A percentile compares a stretch with the other conserved stretches of the same genome.
phyloP scores from a whole-genome alignment of 2,329 filamentous ascomycete genomes.

The Trichoderma sp. region DNA sequence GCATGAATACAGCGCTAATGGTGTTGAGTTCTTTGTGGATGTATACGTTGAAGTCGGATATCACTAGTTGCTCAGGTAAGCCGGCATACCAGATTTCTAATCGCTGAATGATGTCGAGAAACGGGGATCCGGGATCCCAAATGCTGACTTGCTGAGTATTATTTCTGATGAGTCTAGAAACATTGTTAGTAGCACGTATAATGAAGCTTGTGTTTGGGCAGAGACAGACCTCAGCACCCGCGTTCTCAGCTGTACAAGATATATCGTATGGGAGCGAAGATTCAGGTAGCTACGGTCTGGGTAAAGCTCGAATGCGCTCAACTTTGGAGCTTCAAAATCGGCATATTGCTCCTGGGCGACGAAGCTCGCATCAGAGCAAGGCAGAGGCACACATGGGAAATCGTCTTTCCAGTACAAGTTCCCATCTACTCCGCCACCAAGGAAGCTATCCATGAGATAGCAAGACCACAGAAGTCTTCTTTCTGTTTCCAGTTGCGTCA shows the following conservation, averaged over 20 bases:
- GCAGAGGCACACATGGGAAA: not conserved
- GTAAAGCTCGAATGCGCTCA: conserved; percentile 7
- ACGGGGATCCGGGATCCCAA: conserved; percentile 16
- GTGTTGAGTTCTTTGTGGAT: conserved; percentile 18
- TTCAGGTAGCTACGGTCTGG: conserved; percentile 1
- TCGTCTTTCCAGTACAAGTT: conserved; percentile 14
- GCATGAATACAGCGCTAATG: conserved; percentile 13
- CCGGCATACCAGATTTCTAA: conserved; percentile 3
- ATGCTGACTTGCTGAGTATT: not conserved
- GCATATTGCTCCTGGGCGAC: conserved; percentile 1
- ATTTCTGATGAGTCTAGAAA: not conserved
- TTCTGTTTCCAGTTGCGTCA: conserved; percentile 2
- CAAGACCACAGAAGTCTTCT: conserved; percentile 13
- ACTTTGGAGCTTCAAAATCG: not conserved
- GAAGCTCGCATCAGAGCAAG: conserved; percentile 16
- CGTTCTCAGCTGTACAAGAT: conserved; percentile 17
- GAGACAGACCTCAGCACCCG: not conserved
- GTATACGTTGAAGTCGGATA: conserved; percentile 14
- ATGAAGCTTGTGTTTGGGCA: not conserved
- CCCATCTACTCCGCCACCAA: conserved; percentile 13
- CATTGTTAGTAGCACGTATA: not conserved
- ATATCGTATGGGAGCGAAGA: conserved; percentile 15
- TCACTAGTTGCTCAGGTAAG: not conserved
- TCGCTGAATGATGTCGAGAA: conserved; percentile 12
- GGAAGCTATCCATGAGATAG: conserved; percentile 15